Conservation (phyloP, 2,329 filamentous ascomycete species). For the Fusarium coffeatum region DNA sequence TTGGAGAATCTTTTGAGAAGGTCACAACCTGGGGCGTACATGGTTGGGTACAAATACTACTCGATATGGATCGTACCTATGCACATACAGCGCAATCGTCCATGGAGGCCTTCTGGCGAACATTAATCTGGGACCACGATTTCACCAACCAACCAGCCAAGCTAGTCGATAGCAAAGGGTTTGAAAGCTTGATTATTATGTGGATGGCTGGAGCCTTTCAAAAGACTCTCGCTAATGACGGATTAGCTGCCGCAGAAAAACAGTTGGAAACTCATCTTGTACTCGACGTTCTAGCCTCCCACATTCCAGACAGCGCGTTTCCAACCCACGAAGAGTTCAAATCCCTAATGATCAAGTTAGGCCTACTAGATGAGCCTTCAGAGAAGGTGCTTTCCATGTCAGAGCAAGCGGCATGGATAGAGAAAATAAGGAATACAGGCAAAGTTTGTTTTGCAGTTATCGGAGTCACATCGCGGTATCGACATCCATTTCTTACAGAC, state of each 20-base stretch:
- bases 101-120: conserved; percentile 3
- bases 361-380: fast-evolving
- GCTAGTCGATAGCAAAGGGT: neutral
- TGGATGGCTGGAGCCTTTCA: neutral
- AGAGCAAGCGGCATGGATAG: neutral
- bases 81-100: neutral
- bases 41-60: neutral
- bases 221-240: neutral
- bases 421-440: neutral
- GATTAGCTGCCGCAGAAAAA: neutral
- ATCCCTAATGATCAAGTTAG: neutral
- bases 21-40: fast-evolving
- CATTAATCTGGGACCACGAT: neutral
- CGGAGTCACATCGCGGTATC: neutral
- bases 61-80: neutral
- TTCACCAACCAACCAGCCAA: neutral
- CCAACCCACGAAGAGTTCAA: neutral
- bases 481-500: neutral
- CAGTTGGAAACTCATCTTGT: neutral
- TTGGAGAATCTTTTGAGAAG: neutral
- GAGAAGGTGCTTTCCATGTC: neutral
- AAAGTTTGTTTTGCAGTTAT: neutral
- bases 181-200: neutral
- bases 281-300: neutral
- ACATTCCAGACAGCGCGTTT: neutral